A percentile compares a stretch with the other conserved stretches of the same genome.
Evolutionary conservation across 2,329 filamentous ascomycete species (phyloP).

Genomic region (Penicillium rolfsii): DNA sequence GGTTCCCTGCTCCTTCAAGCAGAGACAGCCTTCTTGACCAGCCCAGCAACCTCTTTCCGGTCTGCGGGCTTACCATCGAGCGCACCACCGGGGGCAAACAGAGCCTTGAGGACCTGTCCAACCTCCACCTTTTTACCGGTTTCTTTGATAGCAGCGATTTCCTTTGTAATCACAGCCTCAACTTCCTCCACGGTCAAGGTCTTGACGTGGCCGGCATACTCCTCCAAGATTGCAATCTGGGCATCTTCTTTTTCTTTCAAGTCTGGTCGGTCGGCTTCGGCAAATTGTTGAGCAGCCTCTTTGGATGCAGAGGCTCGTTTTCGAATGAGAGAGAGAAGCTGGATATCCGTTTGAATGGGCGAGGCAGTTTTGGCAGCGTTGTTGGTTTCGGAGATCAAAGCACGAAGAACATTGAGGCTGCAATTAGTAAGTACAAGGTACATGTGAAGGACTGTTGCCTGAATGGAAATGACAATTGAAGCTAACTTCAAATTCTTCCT

Average conservation of each 20-base stretch:
- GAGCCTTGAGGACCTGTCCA: constrained; percentile 47
- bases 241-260: constrained; percentile 51
- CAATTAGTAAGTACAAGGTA: neutral
- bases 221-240: constrained; percentile 49
- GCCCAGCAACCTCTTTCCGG: constrained; percentile 45
- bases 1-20: constrained; percentile 9
- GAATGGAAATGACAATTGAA: neutral
- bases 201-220: constrained; percentile 49
- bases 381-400: constrained; percentile 54
- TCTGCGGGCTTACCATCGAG: constrained; percentile 51
- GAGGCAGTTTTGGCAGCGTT: constrained; percentile 52
- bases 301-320: constrained; percentile 46
- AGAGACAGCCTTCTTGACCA: constrained; percentile 44
- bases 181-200: constrained; percentile 49
- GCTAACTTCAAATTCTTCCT: neutral
- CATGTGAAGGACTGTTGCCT: neutral
- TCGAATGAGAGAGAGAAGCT: constrained; percentile 51
- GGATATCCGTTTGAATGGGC: constrained; percentile 52
- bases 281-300: constrained; percentile 48
- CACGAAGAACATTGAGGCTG: constrained; percentile 54
- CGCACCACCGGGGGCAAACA: constrained; percentile 47
- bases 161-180: constrained; percentile 39
- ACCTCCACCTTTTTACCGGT: constrained; percentile 42
- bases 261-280: constrained; percentile 46
- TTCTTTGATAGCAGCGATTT: constrained; percentile 41